These are phyloP conservation scores for Backusella westeae DNA, from an alignment of 192 early-diverging fungal genomes.

Conservation along the genomic window DNA sequence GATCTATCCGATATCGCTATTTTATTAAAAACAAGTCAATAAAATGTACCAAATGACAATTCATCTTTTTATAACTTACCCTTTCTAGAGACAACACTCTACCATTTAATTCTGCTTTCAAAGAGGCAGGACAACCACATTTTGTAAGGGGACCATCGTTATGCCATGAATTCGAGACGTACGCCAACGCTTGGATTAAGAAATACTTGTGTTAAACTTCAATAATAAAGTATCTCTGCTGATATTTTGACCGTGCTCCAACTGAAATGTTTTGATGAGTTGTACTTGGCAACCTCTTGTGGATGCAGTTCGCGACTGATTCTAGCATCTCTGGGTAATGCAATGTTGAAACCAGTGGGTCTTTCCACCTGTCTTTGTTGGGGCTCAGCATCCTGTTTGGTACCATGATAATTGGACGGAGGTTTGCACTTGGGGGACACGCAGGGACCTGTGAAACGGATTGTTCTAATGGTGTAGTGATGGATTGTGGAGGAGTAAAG, in stretches of 20 bases:
- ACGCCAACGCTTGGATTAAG: neutral
- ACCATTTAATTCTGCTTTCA: neutral
- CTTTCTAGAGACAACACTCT: neutral
- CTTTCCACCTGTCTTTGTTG: no score
- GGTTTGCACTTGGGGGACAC: no score
- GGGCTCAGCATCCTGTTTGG: neutral
- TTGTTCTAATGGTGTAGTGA: no score
- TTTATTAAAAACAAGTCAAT: no score
- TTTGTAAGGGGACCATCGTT: neutral
- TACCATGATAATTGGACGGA: neutral
- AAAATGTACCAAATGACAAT: no score
- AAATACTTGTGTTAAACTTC: neutral
- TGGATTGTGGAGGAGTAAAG: no score
- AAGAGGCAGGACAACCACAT: conserved; percentile 2
- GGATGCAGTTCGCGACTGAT: neutral
- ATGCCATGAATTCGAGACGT: neutral
- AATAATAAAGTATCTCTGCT: neutral
- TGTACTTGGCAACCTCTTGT: neutral
- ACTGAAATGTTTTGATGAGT: neutral
- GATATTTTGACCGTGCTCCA: neutral
- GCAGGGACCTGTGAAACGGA: no score
- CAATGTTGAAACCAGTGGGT: neutral
- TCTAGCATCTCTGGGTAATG: neutral
- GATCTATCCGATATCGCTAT: no score
- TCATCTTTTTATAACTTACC: neutral